These are phyloP conservation scores for Termitomyces sp. DNA, from an alignment of 768 basidiomycete species.

Conservation along the genomic window DNA sequence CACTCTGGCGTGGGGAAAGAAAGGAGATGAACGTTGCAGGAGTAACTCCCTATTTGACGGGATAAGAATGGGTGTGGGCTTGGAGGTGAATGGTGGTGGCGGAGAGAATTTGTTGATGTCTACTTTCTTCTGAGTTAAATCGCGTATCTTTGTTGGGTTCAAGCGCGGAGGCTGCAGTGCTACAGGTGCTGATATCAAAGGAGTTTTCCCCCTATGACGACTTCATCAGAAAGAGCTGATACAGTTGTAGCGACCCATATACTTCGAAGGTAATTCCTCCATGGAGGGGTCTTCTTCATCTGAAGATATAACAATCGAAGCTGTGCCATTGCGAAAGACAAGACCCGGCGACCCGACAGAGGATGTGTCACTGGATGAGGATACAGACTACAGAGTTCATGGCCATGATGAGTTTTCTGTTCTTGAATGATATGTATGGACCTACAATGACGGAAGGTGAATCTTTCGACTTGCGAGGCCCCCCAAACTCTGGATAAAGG, in stretches of 20 bases:
- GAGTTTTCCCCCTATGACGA: not conserved
- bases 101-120: slow-evolving; percentile 10
- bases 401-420: not conserved
- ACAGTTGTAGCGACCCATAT: not conserved
- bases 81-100: slow-evolving; percentile 9
- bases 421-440: not conserved
- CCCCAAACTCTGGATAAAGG: slow-evolving; percentile 31
- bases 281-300: slow-evolving; percentile 29
- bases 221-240: not conserved
- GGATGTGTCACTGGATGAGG: slow-evolving; percentile 23
- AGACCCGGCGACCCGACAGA: slow-evolving; percentile 11
- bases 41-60: slow-evolving; percentile 30
- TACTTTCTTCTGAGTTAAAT: slow-evolving; percentile 8
- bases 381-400: slow-evolving; percentile 20
- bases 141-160: slow-evolving; percentile 3
- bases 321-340: slow-evolving; percentile 9
- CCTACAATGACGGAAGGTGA: slow-evolving; percentile 25
- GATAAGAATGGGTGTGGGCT: slow-evolving; percentile 26
- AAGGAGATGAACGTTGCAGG: slow-evolving; percentile 4
- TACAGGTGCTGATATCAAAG: not conserved
- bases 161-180: slow-evolving; percentile 8
- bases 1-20: not conserved
- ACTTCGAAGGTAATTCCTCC: slow-evolving; percentile 10
- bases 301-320: slow-evolving; percentile 27
- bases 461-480: slow-evolving; percentile 17